A percentile compares a stretch with the other conserved stretches of the same genome.
phyloP scores from a whole-genome alignment of 192 early-diverging fungal genomes.

The Anaeromyces robustus region DNA sequence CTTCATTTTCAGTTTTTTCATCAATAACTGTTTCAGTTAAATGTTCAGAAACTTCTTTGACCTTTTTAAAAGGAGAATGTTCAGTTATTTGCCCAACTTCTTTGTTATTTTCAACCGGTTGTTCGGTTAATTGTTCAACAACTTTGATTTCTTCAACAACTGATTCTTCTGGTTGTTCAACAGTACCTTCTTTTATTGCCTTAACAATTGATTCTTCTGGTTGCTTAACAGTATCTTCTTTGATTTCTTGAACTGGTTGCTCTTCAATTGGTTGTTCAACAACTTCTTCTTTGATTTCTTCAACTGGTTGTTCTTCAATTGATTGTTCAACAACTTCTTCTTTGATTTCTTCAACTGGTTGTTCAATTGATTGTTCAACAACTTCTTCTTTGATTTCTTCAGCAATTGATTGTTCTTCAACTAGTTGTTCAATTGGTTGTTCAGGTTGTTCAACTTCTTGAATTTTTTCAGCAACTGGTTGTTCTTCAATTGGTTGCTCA shows the following conservation, averaged over 20 bases:
- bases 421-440: not conserved
- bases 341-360: not conserved
- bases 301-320: not conserved
- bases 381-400: not conserved
- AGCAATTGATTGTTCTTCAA: not conserved
- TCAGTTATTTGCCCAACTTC: not conserved
- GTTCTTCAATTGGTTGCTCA: not conserved
- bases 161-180: not conserved
- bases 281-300: not conserved
- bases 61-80: not conserved
- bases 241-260: not conserved
- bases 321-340: not conserved
- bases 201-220: not conserved
- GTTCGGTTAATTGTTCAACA: not conserved
- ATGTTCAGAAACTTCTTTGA: not conserved
- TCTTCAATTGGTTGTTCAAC: not conserved
- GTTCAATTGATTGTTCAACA: too few relatives aligned
- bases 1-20: too few relatives aligned
- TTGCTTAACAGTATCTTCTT: not conserved
- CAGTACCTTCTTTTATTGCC: too few relatives aligned
- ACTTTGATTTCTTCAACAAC: not conserved
- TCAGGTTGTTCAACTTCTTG: not conserved
- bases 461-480: not conserved
- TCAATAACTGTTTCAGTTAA: too few relatives aligned
- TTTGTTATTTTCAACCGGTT: not conserved